Evolutionary conservation across 768 basidiomycete species (phyloP).

Genomic region (Erythrobasidium yunnanense): DNA sequence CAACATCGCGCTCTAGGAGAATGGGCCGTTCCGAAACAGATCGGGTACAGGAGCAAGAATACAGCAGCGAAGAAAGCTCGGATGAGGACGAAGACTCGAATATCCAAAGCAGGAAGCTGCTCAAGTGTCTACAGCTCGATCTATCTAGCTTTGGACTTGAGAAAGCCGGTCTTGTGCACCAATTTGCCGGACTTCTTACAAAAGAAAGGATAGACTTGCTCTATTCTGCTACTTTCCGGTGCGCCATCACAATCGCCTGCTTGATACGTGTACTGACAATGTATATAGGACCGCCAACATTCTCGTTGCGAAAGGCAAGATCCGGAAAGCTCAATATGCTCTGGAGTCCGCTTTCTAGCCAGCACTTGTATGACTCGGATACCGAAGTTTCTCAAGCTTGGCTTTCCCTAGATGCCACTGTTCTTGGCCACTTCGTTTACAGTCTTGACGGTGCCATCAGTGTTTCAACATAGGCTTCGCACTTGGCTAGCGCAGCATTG

Average conservation of each 20-base stretch:
- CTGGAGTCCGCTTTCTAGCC: constrained; percentile 10
- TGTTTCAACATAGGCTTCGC: no score
- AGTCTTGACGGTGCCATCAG: no score
- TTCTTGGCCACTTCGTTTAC: no score
- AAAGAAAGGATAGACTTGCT: constrained; percentile 63
- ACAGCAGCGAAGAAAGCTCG: constrained; percentile 43
- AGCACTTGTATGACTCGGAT: no score
- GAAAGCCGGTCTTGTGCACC: constrained; percentile 65
- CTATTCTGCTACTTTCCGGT: constrained; percentile 70
- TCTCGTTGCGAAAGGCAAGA: constrained; percentile 46
- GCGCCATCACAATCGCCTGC: background rate
- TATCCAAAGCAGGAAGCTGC: constrained; percentile 21
- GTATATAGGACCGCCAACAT: constrained; percentile 55
- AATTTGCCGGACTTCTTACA: constrained; percentile 62
- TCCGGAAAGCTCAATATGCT: constrained; percentile 26
- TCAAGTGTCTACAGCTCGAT: constrained; percentile 67
- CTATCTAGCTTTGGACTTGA: constrained; percentile 62
- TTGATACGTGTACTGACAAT: background rate
- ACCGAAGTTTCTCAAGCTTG: no score
- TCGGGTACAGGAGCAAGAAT: constrained; percentile 24
- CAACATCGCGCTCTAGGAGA: background rate
- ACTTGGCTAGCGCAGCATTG: no score
- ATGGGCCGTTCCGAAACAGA: no score
- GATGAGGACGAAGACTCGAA: background rate
- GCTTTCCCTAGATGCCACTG: no score